Base-by-base conservation (phyloP, 2,329 filamentous ascomycete species). In the Colletotrichum higginsianum region DNA sequence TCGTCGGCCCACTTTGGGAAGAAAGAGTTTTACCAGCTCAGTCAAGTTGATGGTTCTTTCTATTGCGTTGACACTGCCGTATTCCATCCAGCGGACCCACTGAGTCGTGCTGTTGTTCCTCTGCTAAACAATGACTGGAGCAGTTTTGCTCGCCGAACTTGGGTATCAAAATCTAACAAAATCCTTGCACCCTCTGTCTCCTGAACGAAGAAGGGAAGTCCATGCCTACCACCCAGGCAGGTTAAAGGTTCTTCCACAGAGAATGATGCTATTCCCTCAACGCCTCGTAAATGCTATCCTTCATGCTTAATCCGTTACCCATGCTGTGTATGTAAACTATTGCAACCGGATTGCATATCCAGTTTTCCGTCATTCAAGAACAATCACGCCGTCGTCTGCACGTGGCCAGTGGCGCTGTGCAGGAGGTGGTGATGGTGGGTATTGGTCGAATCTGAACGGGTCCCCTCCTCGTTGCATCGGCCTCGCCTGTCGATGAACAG, bases 321-420 rank as follows among this genome's bases (percentile, higher is more conserved):
- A 35, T 63, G 12, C 23, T 38, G 16, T 8, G 5, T 35, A 63
- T 35, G 15, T 23, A 53, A 23, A 44, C 44, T 61, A 21, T 16
- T 60, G 30, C 18, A 52, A 50, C 18, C 8, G 12, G 26, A n/a
- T 40, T 15, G 21, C 40, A 16, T 47, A 6, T 47, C 15, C 42
- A 16, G 26, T 35, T 42, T 16, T 40, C 15, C 26, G 30, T 79
- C 64, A 80, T 52, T 80, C 79, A 49, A 80, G 77, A 49, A 80
- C 78, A 72, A 80, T 79, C 49, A 80, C 75, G 47, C 80, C 73
- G 40, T 78, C 79, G 13, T 73, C 74, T 60, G 72, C 75, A 35
- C 73, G 75, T 16, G 74, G 73, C 61, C 75, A 76, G 55, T 74
- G 72, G 13, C 72, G 72, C 60, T 69, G 74, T 46, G 63, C n/a